Conservation (phyloP, 2,329 filamentous ascomycete genomes). For the Neospermospora avenae region DNA sequence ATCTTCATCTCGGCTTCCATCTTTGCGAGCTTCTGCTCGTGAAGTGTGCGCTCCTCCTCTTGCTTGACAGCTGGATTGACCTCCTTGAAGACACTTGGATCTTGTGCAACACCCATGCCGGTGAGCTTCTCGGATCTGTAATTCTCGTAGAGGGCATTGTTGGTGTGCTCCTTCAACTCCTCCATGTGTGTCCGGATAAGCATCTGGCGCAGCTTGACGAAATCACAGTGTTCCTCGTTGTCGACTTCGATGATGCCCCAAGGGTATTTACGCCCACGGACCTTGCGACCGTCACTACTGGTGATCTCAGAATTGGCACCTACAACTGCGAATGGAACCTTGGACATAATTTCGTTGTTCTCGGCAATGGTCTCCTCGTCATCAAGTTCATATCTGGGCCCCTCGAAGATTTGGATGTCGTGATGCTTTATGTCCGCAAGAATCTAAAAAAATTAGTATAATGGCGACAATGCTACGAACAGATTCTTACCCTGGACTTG, state of each 20-base stretch:
- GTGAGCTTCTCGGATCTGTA: conserved; percentile 99
- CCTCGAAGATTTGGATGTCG: conserved; percentile 98
- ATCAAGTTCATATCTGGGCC: conserved; percentile 95
- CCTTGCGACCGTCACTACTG: conserved; percentile 87
- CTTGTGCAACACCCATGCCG: conserved; percentile 96
- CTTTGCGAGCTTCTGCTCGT: conserved; percentile 99
- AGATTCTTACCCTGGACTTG: conserved; percentile 82
- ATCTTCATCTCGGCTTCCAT: conserved; percentile 99
- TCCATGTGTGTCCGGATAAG: conserved; percentile 99
- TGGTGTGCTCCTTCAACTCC: conserved; percentile 99
- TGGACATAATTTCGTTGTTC: conserved; percentile 99
- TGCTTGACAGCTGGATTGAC: conserved; percentile 99
- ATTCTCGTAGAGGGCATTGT: conserved; percentile 98
- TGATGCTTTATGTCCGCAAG: conserved; percentile 95
- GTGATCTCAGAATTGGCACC: conserved; percentile 94
- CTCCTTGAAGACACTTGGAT: conserved; percentile 99
- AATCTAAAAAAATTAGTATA: conserved; percentile 59
- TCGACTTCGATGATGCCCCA: conserved; percentile 99
- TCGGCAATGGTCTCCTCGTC: conserved; percentile 99
- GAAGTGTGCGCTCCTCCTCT: conserved; percentile 94
- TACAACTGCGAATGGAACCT: conserved; percentile 97
- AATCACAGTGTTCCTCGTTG: conserved; percentile 99
- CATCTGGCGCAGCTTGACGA: conserved; percentile 99
- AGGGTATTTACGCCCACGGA: conserved; percentile 92
- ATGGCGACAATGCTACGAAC: background rate